Evolutionary conservation across 768 basidiomycete genomes (phyloP).

Genomic region (Lentinula sp.): DNA sequence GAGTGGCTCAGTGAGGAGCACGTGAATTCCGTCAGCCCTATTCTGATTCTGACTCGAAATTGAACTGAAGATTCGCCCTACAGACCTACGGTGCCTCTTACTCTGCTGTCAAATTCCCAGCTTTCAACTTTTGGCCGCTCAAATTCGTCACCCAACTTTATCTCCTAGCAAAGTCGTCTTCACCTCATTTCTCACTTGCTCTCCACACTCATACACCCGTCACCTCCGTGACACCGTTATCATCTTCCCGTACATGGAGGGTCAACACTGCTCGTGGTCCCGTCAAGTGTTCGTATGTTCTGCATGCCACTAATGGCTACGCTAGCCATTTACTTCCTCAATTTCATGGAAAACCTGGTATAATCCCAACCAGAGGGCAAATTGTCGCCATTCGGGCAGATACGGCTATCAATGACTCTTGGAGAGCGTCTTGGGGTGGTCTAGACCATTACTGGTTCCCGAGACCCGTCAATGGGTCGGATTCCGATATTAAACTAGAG

Average conservation of each 20-base stretch:
- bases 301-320: conserved; percentile 66
- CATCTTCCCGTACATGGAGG: conserved; percentile 25
- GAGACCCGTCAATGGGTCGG: conserved; percentile 34
- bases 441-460: conserved; percentile 78
- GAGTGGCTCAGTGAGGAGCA: conserved; percentile 41
- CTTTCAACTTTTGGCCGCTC: conserved; percentile 70
- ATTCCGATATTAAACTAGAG: conserved; percentile 11
- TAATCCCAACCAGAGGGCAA: conserved; percentile 51
- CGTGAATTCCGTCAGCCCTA: conserved; percentile 34
- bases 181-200: conserved; percentile 32
- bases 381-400: conserved; percentile 35
- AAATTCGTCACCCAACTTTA: conserved; percentile 71
- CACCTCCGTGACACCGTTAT: conserved; percentile 27
- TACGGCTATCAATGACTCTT: conserved; percentile 31
- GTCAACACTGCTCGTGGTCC: conserved; percentile 42
- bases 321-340: conserved; percentile 51
- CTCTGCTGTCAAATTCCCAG: conserved; percentile 47
- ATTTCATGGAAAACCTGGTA: conserved; percentile 31
- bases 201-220: conserved; percentile 78
- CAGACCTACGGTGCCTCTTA: conserved; percentile 33
- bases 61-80: conserved; percentile 2
- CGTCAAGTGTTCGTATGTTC: conserved; percentile 39
- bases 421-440: conserved; percentile 41
- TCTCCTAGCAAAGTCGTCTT: conserved; percentile 26
- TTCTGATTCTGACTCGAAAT: neutral